Evolutionary conservation across 1,284 basidiomycete genomes (phyloP).

Genomic region (Apiotrichum veenhuisii): DNA sequence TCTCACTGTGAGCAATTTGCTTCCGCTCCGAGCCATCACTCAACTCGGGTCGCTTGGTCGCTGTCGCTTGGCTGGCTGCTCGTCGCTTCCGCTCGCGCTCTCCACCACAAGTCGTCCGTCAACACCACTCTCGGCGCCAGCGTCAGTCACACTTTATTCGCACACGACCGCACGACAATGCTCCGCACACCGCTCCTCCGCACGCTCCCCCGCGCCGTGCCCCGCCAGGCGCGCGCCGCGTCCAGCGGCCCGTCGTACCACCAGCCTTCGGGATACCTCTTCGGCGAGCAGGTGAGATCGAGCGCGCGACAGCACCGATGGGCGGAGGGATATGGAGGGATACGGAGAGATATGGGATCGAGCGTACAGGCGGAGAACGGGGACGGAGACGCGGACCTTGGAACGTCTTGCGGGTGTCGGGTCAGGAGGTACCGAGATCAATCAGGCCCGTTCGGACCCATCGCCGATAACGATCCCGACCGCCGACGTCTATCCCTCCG

Average conservation of each 20-base stretch:
- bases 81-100: neutral
- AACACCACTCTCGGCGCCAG: neutral
- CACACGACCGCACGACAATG: slow-evolving; percentile 10
- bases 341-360: too few species aligned
- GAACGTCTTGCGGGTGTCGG: too few species aligned
- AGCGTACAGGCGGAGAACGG: too few species aligned
- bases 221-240: slow-evolving; percentile 34
- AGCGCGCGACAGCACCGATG: neutral
- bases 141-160: neutral
- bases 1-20: neutral
- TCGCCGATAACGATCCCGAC: too few species aligned
- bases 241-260: slow-evolving; percentile 81
- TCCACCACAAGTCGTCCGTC: neutral
- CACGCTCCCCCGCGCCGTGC: slow-evolving; percentile 6
- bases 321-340: neutral
- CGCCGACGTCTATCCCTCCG: neutral
- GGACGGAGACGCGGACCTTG: too few species aligned
- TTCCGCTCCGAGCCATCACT: neutral
- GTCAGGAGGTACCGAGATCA: too few species aligned
- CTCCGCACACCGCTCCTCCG: slow-evolving; percentile 18
- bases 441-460: too few species aligned
- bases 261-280: slow-evolving; percentile 80
- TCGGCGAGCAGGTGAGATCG: slow-evolving; percentile 74
- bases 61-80: neutral
- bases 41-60: neutral